These are phyloP conservation scores for Tricladium varicosporioides DNA, from an alignment of 2,329 filamentous ascomycete genomes.

Conservation along the genomic window DNA sequence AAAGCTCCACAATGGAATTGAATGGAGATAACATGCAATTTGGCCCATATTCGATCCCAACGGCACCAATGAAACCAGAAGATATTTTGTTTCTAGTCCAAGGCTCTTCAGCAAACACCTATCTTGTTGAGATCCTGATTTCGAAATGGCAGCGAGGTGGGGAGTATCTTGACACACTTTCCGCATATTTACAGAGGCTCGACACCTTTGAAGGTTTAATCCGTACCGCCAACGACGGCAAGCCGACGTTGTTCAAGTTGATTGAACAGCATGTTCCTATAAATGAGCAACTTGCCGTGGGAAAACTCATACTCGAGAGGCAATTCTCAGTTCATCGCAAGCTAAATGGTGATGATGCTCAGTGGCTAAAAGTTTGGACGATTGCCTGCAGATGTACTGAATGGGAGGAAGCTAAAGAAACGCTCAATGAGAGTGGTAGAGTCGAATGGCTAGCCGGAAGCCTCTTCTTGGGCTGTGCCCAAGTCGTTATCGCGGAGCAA, in stretches of 20 bases:
- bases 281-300: conserved; percentile 17
- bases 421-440: conserved; percentile 8
- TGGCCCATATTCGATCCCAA: neutral
- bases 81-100: conserved; percentile 9
- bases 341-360: neutral
- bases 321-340: conserved; percentile 6
- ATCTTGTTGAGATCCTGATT: conserved; percentile 17
- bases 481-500: conserved; percentile 20
- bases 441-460: conserved; percentile 12
- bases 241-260: conserved; percentile 19
- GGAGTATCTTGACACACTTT: conserved; percentile 11
- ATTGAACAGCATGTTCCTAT: conserved; percentile 21
- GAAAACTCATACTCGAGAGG: conserved; percentile 20
- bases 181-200: conserved; percentile 12
- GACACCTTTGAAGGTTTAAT: conserved; percentile 12
- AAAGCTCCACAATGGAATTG: neutral
- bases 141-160: conserved; percentile 19
- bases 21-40: neutral
- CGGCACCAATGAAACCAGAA: conserved; percentile 3
- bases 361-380: conserved; percentile 16
- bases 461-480: conserved; percentile 19
- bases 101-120: neutral
- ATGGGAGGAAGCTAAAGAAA: conserved; percentile 19
- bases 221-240: conserved; percentile 4
- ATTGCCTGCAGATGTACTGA: conserved; percentile 10